Evolutionary conservation across 306 rosid genomes (phyloP), one percentile per base, ranked within the genome.

Genomic region (Vicia villosa): DNA sequence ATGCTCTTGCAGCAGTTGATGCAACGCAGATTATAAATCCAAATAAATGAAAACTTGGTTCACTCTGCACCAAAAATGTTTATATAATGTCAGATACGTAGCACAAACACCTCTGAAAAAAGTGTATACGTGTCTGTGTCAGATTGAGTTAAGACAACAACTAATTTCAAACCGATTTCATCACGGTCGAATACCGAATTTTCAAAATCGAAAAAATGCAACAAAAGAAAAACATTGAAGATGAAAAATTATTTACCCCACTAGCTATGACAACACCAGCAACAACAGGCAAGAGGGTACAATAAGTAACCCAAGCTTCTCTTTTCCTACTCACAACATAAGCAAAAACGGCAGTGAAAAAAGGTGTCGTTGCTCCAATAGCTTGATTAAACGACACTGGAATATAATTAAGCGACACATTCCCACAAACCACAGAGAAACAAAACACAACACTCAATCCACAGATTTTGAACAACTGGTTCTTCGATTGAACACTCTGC

Each of bases 331-430:
- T 42, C 17, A 78, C 67, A 3, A 51, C 8, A 57, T 75, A 78
- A 3, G 86, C 86, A 32, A 79, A 82, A 75, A 78, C 34, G 30
- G 83, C 86, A 5, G 83, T 82, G 55, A 82, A 77, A 72, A 82
- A 74, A 0, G 85, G 82, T 0, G 83, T 82, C 6, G 85, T 82
- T 26, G 85, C 81, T 1, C 83, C 83, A 16, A 82, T 54, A 5
- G 86, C 83, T 32, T 82, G 86, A 26, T 82, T 82, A 66, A 82
- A 82, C 54, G 86, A 78, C 70, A 82, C 86, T 0, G 86, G 81
- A 4, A 82, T 78, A 41, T 70, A 82, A 40, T 59, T 70, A 0
- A 82, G 74, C 8, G 85, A 82, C 38, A 77, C 20, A 30, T 82
- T 82, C 5, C 83, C 86, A n/a, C 83, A 82, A 24, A 82, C 83